Base-by-base conservation (phyloP, 768 basidiomycete species). In the Suillus sp. region DNA sequence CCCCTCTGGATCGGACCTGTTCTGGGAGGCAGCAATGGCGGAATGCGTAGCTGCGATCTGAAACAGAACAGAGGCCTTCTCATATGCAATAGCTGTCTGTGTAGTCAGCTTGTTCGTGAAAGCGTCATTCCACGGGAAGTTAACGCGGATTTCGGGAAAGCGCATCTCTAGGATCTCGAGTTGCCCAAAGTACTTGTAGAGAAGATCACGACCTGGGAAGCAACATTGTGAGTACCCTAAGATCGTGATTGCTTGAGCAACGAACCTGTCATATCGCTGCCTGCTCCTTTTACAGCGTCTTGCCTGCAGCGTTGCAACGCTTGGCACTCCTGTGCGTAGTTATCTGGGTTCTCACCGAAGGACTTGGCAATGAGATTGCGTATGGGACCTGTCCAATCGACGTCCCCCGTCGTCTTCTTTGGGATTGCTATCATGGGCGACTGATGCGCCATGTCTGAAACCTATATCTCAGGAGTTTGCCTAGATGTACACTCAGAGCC, bases 131-230 rank as follows among this genome's bases (percentile, higher is more conserved):
- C 97, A 99, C 0, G 94, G 90, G 72, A 99, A 99, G 66, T 92
- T 91, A 76, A 98, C 95, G 68, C 93, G 86, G 66, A 99, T 94
- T 75, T 99, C 96, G 10, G 96, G 87, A 79, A 99, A 99, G 42
- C 97, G 88, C 59, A 99, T 84, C 74, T 99, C 97, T 45, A 99
- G 87, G 5, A 99, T 86, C 72, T 99, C 97, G 50, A 99, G 88
- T 76, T 99, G 97, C 40, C 97, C 96, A 79, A 99, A 99, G 80
- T 99, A 99, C 78, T 97, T 98, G 89, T 96, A 98, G 50, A 99
- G 82, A 25, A 99, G 83, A 79, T 99, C 96, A 56, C 96, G 85
- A 14, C 91, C 96, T 90, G 72, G 55, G 9, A 22, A 45, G 40
- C 53, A 57, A 20, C 16, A 32, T 66, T 66, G 59, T 48, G 47